Percentiles rank a stretch among this genome's conserved stretches.
Evolutionary conservation across 352 stramenopile genomes (phyloP).

Genomic region (Phytopythium montanum): DNA sequence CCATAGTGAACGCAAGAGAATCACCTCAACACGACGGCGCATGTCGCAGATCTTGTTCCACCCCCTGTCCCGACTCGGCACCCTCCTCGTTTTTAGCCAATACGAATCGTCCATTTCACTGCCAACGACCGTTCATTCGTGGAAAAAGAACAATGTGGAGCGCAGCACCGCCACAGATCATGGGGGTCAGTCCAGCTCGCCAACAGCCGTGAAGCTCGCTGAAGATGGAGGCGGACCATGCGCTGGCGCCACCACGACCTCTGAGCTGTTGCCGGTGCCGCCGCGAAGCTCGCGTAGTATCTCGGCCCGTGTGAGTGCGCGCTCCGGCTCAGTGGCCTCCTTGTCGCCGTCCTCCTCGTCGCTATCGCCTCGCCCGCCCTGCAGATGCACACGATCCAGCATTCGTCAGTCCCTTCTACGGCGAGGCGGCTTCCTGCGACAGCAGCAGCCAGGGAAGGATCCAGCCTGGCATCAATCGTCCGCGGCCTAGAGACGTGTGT

Average conservation of each 20-base stretch:
- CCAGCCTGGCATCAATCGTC: neutral
- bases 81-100: neutral
- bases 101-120: neutral
- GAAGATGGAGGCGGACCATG: neutral
- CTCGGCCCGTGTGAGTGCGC: constrained; percentile 46
- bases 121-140: neutral
- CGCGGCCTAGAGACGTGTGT: too few species aligned
- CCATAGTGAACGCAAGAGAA: neutral
- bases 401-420: neutral
- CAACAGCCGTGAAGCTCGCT: constrained; percentile 17
- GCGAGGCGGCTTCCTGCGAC: neutral
- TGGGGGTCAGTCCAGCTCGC: constrained; percentile 30
- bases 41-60: neutral
- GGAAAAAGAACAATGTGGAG: constrained; percentile 3
- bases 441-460: neutral
- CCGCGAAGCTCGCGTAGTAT: constrained; percentile 41
- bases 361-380: neutral
- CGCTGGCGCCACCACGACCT: neutral
- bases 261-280: neutral
- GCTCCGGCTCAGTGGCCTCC: constrained; percentile 17
- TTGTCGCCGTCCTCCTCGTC: constrained; percentile 12
- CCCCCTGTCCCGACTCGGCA: neutral
- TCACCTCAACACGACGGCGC: neutral
- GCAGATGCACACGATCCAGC: neutral
- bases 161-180: neutral